Evolutionary conservation across 441 rosid species (phyloP).

Genomic region (Croton setiger): DNA sequence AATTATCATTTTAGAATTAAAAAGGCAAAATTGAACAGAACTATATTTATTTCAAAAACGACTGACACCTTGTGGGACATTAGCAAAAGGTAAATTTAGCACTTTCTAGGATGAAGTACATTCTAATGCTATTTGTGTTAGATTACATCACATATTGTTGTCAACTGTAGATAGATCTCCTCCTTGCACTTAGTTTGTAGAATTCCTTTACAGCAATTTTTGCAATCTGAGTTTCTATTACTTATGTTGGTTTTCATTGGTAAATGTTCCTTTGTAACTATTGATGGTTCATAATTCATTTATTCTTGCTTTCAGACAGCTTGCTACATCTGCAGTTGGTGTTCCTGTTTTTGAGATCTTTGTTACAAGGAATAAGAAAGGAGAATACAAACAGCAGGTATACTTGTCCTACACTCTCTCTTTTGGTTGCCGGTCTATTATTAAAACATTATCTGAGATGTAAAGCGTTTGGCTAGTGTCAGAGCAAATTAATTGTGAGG

Average conservation of each 20-base stretch:
- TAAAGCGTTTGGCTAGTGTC: too few species aligned
- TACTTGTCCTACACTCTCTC: conserved; percentile 21
- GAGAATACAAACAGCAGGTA: conserved; percentile 85
- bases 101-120: too few species aligned
- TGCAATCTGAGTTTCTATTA: neutral
- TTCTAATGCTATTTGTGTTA: too few species aligned
- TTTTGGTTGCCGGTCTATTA: too few species aligned
- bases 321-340: conserved; percentile 68
- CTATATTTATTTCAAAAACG: too few species aligned
- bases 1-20: too few species aligned
- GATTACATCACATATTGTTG: neutral
- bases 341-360: conserved; percentile 88
- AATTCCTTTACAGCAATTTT: conserved; percentile 3
- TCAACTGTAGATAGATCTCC: neutral
- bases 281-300: conserved; percentile 12
- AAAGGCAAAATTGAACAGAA: too few species aligned
- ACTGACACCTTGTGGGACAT: too few species aligned
- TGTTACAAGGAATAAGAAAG: conserved; percentile 60
- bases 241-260: neutral
- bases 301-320: conserved; percentile 58
- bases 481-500: too few species aligned
- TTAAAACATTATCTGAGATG: too few species aligned
- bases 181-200: neutral
- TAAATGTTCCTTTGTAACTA: neutral
- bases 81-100: too few species aligned